A percentile compares a stretch with the other conserved stretches of the same genome.
Conservation (phyloP, 148 eudicot genomes). For the Rhododendron mucronatum region DNA sequence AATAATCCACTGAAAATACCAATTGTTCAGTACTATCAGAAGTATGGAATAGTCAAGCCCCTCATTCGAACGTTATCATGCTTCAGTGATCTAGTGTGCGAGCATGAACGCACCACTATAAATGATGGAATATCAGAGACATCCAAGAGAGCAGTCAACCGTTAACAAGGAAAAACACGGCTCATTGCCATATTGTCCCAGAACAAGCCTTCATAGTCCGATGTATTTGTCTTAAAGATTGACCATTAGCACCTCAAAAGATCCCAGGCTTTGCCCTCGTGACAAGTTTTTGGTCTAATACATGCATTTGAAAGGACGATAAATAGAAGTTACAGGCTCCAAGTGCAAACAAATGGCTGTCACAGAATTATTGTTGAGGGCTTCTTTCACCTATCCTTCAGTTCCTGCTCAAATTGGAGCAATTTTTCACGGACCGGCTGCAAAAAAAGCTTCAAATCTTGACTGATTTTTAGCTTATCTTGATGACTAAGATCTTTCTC, state of each 20-base stretch:
- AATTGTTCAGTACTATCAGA: background rate
- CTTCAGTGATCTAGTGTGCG: background rate
- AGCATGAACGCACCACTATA: background rate
- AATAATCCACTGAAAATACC: background rate
- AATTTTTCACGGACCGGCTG: slow-evolving; percentile 71
- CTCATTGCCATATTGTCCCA: background rate
- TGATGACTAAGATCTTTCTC: slow-evolving; percentile 59
- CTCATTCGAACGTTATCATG: background rate
- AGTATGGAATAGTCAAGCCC: background rate
- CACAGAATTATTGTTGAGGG: background rate
- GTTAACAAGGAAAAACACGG: background rate
- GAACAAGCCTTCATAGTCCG: background rate
- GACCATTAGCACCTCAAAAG: background rate
- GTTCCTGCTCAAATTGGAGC: slow-evolving; percentile 74
- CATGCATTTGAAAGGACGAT: background rate
- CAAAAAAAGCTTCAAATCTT: slow-evolving; percentile 68
- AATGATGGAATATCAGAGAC: background rate
- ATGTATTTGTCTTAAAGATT: background rate
- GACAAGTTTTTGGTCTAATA: background rate
- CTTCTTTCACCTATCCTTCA: slow-evolving; percentile 56
- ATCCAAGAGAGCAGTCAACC: background rate
- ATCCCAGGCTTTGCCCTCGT: background rate
- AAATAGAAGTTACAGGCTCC: background rate
- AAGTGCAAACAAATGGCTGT: background rate
- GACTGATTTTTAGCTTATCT: slow-evolving; percentile 50